A percentile compares a stretch with the other conserved stretches of the same genome.
Evolutionary conservation across 2,329 filamentous ascomycete genomes (phyloP).

Genomic region (Cytospora leucostoma): DNA sequence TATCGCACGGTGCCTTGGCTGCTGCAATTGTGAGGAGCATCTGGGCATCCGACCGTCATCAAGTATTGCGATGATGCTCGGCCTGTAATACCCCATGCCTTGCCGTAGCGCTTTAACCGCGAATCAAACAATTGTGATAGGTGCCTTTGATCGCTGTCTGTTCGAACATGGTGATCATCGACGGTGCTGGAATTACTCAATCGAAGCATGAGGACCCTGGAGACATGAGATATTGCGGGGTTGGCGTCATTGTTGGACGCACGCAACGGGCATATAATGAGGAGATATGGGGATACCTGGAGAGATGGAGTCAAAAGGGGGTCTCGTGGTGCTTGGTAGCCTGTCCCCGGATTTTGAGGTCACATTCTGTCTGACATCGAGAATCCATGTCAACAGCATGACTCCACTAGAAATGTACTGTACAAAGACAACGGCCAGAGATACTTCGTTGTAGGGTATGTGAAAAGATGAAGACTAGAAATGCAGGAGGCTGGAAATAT

Average conservation of each 20-base stretch:
- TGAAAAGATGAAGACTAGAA: background rate
- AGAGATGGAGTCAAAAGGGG: conserved; percentile 16
- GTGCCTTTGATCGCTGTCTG: background rate
- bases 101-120: conserved; percentile 19
- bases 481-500: background rate
- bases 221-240: conserved; percentile 12
- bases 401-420: conserved; percentile 17
- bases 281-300: conserved; percentile 1
- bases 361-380: conserved; percentile 20
- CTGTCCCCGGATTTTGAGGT: conserved; percentile 25
- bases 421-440: conserved; percentile 6
- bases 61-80: background rate
- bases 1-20: too few relatives aligned
- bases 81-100: background rate
- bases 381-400: conserved; percentile 1
- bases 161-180: conserved; percentile 5
- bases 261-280: conserved; percentile 13
- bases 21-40: background rate
- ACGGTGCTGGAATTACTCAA: background rate
- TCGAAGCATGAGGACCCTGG: conserved; percentile 17
- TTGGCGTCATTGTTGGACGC: conserved; percentile 24
- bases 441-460: background rate
- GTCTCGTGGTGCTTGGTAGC: conserved; percentile 19
- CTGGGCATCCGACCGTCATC: background rate
- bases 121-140: conserved; percentile 2